Conservation (phyloP, 139 green algal genomes). For the Volvox reticuliferus region DNA sequence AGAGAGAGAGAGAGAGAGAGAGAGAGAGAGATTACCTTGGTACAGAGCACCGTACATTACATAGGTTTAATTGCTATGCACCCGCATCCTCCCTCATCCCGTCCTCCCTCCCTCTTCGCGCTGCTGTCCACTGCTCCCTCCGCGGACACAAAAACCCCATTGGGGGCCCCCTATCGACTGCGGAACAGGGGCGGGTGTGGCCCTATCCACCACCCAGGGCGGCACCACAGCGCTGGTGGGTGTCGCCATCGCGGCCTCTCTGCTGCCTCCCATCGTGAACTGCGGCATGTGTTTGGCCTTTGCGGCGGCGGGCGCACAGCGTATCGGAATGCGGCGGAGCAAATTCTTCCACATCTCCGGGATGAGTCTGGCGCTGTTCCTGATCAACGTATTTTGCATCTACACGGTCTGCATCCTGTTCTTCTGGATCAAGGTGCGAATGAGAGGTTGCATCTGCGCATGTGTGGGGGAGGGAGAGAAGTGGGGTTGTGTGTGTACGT, state of each 20-base stretch:
- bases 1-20: too few species aligned
- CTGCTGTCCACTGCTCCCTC: too few species aligned
- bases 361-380: constrained; percentile 31
- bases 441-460: too few species aligned
- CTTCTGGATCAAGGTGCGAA: constrained; percentile 44
- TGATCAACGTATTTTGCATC: constrained; percentile 45
- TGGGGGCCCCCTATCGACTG: too few species aligned
- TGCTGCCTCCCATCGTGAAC: constrained; percentile 59
- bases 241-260: constrained; percentile 57
- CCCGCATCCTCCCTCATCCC: not conserved
- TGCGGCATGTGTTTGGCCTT: constrained; percentile 49
- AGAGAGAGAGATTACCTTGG: too few species aligned
- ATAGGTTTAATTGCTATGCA: too few species aligned
- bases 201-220: constrained; percentile 46
- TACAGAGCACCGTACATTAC: too few species aligned
- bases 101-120: not conserved
- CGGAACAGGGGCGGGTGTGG: constrained; percentile 37
- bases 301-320: constrained; percentile 6
- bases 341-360: not conserved
- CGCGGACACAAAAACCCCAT: too few species aligned
- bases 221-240: constrained; percentile 39
- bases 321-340: too few species aligned
- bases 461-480: too few species aligned
- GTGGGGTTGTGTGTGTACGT: too few species aligned
- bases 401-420: constrained; percentile 33